Conservation (phyloP, 768 basidiomycete genomes). For the Macrolepiota albuminosa region DNA sequence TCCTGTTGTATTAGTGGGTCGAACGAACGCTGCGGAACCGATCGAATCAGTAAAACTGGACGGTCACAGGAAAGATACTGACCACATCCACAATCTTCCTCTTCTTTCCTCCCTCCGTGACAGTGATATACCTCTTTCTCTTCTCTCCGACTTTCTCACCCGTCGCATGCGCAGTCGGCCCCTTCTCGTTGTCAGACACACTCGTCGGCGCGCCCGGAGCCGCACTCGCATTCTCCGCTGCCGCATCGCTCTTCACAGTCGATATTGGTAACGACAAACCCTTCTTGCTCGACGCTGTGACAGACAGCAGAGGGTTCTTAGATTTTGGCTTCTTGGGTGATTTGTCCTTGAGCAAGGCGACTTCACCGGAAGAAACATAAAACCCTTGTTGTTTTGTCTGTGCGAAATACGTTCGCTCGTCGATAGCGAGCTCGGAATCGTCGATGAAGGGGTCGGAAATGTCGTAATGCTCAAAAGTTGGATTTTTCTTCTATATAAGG, state of each 20-base stretch:
- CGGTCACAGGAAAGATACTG: background rate
- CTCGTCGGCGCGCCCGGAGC: background rate
- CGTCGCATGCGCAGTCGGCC: background rate
- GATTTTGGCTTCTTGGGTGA: slow-evolving; percentile 72
- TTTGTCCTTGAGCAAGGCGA: slow-evolving; percentile 81
- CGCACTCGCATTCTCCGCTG: background rate
- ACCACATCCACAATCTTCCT: slow-evolving; percentile 67
- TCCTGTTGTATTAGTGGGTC: slow-evolving; percentile 62
- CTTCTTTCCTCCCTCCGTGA: slow-evolving; percentile 63
- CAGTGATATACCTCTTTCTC: slow-evolving; percentile 47
- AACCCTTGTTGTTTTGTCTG: slow-evolving; percentile 92
- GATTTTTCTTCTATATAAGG: slow-evolving; percentile 41
- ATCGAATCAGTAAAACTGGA: background rate
- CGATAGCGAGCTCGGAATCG: slow-evolving; percentile 88
- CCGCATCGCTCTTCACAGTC: background rate
- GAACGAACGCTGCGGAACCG: slow-evolving; percentile 50
- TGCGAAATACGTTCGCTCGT: slow-evolving; percentile 87
- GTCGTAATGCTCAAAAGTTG: slow-evolving; percentile 81
- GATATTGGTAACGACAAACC: background rate
- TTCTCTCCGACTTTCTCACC: slow-evolving; percentile 32
- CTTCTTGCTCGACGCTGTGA: slow-evolving; percentile 4
- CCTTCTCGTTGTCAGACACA: slow-evolving; percentile 9
- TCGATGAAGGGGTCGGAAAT: slow-evolving; percentile 92
- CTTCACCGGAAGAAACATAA: slow-evolving; percentile 86
- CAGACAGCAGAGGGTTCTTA: slow-evolving; percentile 36